phyloP scores from a whole-genome alignment of 371 early-diverging fungal species.

The Fennellomyces sp. region DNA sequence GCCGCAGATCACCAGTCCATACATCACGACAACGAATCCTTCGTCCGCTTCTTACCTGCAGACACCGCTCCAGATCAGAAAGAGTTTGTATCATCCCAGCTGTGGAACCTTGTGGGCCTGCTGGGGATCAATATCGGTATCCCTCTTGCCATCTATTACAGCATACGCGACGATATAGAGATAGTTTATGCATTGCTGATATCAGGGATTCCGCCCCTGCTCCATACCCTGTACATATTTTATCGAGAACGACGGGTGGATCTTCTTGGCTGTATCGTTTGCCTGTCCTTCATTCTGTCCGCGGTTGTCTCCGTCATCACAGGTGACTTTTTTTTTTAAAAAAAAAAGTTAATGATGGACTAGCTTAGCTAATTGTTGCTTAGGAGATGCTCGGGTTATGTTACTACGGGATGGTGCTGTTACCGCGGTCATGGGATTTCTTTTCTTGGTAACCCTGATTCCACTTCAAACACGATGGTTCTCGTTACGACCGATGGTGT shows the following conservation, averaged over 20 bases:
- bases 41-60: not conserved
- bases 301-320: constrained; percentile 43
- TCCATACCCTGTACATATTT: constrained; percentile 29
- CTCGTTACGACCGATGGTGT: constrained; percentile 32
- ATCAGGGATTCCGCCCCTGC: constrained; percentile 51
- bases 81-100: not conserved
- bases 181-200: constrained; percentile 40
- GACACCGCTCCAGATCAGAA: not conserved
- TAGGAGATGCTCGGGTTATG: constrained; percentile 43
- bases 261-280: constrained; percentile 40
- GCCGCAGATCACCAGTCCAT: no score
- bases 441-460: constrained; percentile 47
- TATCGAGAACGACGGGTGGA: constrained; percentile 30
- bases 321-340: no score
- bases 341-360: no score
- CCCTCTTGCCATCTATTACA: constrained; percentile 42
- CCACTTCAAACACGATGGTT: constrained; percentile 45
- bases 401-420: constrained; percentile 48
- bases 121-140: constrained; percentile 37
- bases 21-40: not conserved
- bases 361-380: not conserved
- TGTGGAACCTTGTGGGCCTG: not conserved
- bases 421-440: constrained; percentile 36
- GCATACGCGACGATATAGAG: constrained; percentile 25
- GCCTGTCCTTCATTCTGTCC: constrained; percentile 42